Percentiles rank a stretch among this genome's conserved stretches.
Conservation (phyloP, 176 grass and related monocot species). For the Bromus sterilis region DNA sequence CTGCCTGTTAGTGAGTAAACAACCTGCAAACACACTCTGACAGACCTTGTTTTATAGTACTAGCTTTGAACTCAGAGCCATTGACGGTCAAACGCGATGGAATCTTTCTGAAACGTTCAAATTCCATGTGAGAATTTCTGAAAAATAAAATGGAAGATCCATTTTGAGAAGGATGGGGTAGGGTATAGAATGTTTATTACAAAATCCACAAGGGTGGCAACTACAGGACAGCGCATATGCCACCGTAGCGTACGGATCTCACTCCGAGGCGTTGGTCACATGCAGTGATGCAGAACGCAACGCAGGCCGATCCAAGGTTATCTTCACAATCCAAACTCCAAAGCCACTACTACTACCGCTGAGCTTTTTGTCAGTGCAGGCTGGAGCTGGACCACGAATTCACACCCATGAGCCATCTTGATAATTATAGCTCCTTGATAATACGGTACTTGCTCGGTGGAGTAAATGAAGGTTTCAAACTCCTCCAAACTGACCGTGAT, state of each 20-base stretch:
- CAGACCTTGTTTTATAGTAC: background rate
- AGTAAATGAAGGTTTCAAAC: background rate
- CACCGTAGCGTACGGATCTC: background rate
- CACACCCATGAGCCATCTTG: background rate
- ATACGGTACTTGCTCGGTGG: background rate
- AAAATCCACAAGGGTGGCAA: too few relatives aligned
- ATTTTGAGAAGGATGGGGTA: too few relatives aligned
- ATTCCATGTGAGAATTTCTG: background rate
- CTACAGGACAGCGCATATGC: background rate
- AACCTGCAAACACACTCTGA: background rate
- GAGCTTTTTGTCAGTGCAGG: background rate
- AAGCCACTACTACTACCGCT: background rate
- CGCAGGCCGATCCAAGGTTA: background rate
- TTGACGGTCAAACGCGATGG: background rate
- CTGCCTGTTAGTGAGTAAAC: background rate
- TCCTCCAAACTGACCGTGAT: background rate
- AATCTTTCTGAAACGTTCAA: background rate
- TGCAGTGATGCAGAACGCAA: conserved; percentile 1
- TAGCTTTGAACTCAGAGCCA: background rate
- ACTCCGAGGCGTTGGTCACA: conserved; percentile 5
- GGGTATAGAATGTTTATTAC: too few relatives aligned
- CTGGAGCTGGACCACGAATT: conserved; percentile 7
- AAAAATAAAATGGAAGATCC: background rate
- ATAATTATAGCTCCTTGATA: too few relatives aligned
- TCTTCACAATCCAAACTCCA: background rate